These are phyloP conservation scores for Colletotrichum liaoningense DNA, from an alignment of 2,329 filamentous ascomycete species.

Conservation along the genomic window DNA sequence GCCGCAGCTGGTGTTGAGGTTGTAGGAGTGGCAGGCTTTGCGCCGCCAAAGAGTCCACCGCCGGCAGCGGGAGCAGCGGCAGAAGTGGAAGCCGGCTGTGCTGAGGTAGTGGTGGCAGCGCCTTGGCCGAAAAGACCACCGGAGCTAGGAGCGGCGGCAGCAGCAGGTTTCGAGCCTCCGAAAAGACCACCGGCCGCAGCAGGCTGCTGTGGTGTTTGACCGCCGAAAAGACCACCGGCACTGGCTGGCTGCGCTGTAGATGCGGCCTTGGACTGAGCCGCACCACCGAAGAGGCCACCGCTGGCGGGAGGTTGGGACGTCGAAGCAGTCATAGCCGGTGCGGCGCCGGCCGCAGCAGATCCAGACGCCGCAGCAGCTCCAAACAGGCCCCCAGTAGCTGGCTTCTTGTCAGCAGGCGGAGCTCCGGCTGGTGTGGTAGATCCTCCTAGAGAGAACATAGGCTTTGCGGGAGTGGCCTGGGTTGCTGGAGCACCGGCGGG, in stretches of 20 bases:
- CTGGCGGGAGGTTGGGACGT: slow-evolving; percentile 17
- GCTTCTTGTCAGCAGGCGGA: slow-evolving; percentile 55
- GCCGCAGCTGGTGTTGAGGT: slow-evolving; percentile 38
- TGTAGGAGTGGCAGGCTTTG: slow-evolving; percentile 51
- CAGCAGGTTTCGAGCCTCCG: slow-evolving; percentile 33
- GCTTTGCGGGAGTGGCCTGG: slow-evolving; percentile 59
- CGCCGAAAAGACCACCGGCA: slow-evolving; percentile 36
- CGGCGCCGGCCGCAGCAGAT: slow-evolving; percentile 11
- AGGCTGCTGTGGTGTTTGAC: slow-evolving; percentile 20
- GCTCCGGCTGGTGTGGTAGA: slow-evolving; percentile 68
- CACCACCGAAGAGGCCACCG: slow-evolving; percentile 45
- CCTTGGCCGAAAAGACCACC: slow-evolving; percentile 35
- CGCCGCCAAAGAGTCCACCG: slow-evolving; percentile 51
- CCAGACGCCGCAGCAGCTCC: slow-evolving; percentile 37
- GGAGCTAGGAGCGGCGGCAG: slow-evolving; percentile 12
- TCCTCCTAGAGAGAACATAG: slow-evolving; percentile 56
- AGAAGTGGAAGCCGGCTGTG: slow-evolving; percentile 44
- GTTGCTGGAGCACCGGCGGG: slow-evolving; percentile 37
- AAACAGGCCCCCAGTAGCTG: slow-evolving; percentile 46
- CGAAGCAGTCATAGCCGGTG: background rate
- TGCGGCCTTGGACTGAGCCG: slow-evolving; percentile 43
- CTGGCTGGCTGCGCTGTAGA: slow-evolving; percentile 34
- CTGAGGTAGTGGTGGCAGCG: slow-evolving; percentile 28
- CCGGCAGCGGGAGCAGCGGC: slow-evolving; percentile 36
- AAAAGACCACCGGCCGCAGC: slow-evolving; percentile 40